These are phyloP conservation scores for Aspergillus fumigatus DNA, from an alignment of 2,329 filamentous ascomycete genomes.

Conservation along the genomic window DNA sequence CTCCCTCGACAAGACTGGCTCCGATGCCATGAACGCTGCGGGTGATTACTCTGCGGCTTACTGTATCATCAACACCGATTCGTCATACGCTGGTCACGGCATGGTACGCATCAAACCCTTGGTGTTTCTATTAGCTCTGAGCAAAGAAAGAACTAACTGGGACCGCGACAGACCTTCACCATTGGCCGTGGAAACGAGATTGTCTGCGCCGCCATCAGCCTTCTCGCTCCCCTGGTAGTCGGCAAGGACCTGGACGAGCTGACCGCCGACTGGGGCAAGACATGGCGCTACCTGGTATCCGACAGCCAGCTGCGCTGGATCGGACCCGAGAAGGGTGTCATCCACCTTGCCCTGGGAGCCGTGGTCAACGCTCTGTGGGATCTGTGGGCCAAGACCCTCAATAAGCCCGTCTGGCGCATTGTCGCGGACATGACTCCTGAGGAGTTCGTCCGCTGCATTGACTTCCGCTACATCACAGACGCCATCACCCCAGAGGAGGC, in stretches of 20 bases:
- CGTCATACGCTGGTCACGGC: slow-evolving; percentile 40
- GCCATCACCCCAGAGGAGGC: slow-evolving; percentile 86
- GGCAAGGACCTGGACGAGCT: slow-evolving; percentile 72
- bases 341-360: slow-evolving; percentile 83
- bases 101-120: slow-evolving; percentile 30
- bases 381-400: slow-evolving; percentile 82
- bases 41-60: slow-evolving; percentile 94
- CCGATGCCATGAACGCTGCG: slow-evolving; percentile 93
- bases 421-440: slow-evolving; percentile 86
- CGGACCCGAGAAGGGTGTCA: slow-evolving; percentile 88
- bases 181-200: slow-evolving; percentile 78
- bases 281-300: slow-evolving; percentile 86
- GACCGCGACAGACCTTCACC: slow-evolving; percentile 37
- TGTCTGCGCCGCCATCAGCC: slow-evolving; percentile 76
- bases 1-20: slow-evolving; percentile 94
- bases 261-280: slow-evolving; percentile 76
- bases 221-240: slow-evolving; percentile 71
- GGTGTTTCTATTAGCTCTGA: background rate
- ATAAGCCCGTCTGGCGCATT: slow-evolving; percentile 86
- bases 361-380: slow-evolving; percentile 93
- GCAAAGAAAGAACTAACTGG: slow-evolving; percentile 2
- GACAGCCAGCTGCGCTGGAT: slow-evolving; percentile 93
- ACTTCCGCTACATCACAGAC: slow-evolving; percentile 93
- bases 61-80: slow-evolving; percentile 82
- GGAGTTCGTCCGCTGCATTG: slow-evolving; percentile 81